Base-by-base conservation (phyloP, 345 rosid species). In the Cardamine resedifolia region DNA sequence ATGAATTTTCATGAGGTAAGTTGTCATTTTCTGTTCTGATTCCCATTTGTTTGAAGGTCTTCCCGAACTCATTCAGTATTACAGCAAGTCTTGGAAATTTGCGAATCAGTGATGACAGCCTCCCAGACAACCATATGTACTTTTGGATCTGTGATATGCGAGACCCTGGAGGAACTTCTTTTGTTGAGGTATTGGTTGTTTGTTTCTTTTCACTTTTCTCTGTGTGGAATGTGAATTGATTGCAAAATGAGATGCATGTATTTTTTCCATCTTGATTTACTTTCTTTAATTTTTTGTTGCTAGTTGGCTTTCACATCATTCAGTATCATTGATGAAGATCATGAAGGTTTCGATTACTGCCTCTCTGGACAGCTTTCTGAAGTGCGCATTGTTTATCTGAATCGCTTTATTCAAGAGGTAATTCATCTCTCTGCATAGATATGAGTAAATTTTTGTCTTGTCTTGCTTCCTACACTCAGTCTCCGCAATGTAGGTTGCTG, bases 371-470 rank as follows among this genome's bases (percentile, higher is more conserved):
- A 95, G 84, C 87, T 95, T 74, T 95, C 99, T 65, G 99, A 95
- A 95, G 97, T 95, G 66, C 96, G 96, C 53, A 34, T 95, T 78
- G 93, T 95, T 72, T 95, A 87, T 83, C 78, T 95, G 77, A 91
- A 91, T 81, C 96, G 99, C 65, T 95, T 95, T 83, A 85, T 95
- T 68, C 97, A 88, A 86, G 99, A 95, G 99, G 99, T 95, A 87
- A 36, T 72, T 65, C 27, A 31, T 50, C 24, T 71, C 62, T 58
- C 45, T 72, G 45, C 39, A 58, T 59, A 49, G 39, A 66, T 59
- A 52, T 39, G 7, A 39, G 51, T 38, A 56, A 44, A 2, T 49
- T 79, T 73, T 68, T 39, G 34, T n/a, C n/a, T n/a, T n/a, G n/a
- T 71, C 48, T 30, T 79, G 62, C 68, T 80, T 80, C 80, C 80